Evolutionary conservation across 1,284 basidiomycete genomes (phyloP).

Genomic region (Gymnopus androsaceus): DNA sequence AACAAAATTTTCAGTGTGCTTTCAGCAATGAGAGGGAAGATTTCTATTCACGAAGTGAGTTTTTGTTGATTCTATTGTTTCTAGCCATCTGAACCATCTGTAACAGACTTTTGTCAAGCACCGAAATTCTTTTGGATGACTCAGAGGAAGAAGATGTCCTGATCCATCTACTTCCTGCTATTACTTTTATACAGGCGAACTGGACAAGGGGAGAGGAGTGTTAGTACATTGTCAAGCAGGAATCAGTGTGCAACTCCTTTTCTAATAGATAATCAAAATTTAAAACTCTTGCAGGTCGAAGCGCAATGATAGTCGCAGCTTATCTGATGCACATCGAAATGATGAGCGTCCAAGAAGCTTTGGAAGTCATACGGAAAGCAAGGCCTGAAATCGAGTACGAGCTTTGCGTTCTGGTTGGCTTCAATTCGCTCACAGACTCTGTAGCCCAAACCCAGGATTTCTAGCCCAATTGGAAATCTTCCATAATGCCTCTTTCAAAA

Average conservation of each 20-base stretch:
- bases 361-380: conserved; percentile 64
- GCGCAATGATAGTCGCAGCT: conserved; percentile 79
- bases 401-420: background rate
- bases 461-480: conserved; percentile 78
- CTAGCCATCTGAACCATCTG: background rate
- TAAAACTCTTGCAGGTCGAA: conserved; percentile 56
- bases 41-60: conserved; percentile 65
- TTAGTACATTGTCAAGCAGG: conserved; percentile 88
- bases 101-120: background rate
- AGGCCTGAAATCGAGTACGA: conserved; percentile 72
- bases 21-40: conserved; percentile 68
- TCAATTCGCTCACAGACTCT: conserved; percentile 3
- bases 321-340: conserved; percentile 79
- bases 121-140: conserved; percentile 55
- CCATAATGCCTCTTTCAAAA: conserved; percentile 68
- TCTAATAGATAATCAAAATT: background rate
- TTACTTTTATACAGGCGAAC: conserved; percentile 78
- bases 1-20: conserved; percentile 71
- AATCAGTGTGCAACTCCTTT: conserved; percentile 60
- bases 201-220: conserved; percentile 74
- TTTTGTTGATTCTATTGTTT: background rate
- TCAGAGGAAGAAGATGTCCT: conserved; percentile 73
- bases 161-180: conserved; percentile 72
- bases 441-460: conserved; percentile 82
- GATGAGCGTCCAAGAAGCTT: conserved; percentile 65